These are phyloP conservation scores for Auricularia sp. DNA, from an alignment of 768 basidiomycete genomes.

Conservation along the genomic window DNA sequence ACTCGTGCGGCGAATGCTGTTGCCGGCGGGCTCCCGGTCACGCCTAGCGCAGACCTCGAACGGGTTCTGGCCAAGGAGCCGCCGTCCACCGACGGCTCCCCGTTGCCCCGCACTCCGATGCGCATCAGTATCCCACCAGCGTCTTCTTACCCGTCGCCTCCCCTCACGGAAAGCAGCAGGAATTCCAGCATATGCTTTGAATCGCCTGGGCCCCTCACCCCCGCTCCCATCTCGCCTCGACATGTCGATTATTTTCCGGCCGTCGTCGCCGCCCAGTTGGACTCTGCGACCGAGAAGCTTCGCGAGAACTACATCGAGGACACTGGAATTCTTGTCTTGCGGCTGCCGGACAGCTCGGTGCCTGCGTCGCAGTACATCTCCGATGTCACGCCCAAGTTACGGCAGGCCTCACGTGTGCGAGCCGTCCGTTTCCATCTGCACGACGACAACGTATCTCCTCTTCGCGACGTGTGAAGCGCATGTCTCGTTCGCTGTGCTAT, in stretches of 20 bases:
- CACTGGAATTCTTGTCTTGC: not conserved
- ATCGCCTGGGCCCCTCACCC: not conserved
- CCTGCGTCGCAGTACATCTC: not conserved
- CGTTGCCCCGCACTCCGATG: not conserved
- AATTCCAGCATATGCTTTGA: not conserved
- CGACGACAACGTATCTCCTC: not conserved
- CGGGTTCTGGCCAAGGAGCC: not conserved
- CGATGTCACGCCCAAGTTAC: not conserved
- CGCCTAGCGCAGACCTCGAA: not conserved
- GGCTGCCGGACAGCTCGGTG: too few species aligned
- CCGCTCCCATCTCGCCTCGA: not conserved
- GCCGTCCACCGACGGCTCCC: not conserved
- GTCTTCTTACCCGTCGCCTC: not conserved
- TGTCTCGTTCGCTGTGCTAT: not conserved
- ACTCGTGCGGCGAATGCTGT: too few species aligned
- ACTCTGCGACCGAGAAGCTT: not conserved
- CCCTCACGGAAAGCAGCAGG: not conserved
- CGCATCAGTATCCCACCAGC: not conserved
- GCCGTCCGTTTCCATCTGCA: not conserved
- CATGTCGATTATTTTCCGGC: not conserved
- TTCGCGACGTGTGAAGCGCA: too few species aligned
- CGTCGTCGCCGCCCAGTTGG: not conserved
- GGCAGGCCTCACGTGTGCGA: too few species aligned
- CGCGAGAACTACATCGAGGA: not conserved
- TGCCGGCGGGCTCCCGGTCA: too few species aligned